Evolutionary conservation across 2,329 filamentous ascomycete genomes (phyloP).

Genomic region (Fusarium pseudonygamai): DNA sequence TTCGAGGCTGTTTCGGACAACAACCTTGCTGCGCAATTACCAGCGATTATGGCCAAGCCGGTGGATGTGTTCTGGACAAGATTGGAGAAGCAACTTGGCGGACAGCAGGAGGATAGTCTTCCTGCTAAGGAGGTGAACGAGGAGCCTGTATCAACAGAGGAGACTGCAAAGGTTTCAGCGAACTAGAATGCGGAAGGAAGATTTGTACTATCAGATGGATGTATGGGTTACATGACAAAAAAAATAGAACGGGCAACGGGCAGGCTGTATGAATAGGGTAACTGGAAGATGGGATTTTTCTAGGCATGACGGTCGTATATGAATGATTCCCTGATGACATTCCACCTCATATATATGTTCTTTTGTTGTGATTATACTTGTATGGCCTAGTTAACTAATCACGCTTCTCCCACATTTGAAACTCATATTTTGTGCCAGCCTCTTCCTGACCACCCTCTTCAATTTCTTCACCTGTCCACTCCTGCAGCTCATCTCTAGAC

Average conservation of each 20-base stretch:
- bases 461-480: conserved; percentile 73
- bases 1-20: conserved; percentile 62
- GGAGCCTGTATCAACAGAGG: conserved; percentile 12
- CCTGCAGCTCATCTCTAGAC: conserved; percentile 62
- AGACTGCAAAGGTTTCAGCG: conserved; percentile 33
- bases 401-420: conserved; percentile 76
- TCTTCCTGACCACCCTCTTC: conserved; percentile 68
- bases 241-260: conserved; percentile 16
- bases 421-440: conserved; percentile 72
- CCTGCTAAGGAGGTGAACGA: conserved; percentile 32
- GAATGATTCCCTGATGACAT: conserved; percentile 35
- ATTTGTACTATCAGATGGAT: conserved; percentile 41
- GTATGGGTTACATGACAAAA: conserved; percentile 12
- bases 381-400: not conserved
- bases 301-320: conserved; percentile 26
- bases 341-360: conserved; percentile 17
- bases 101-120: conserved; percentile 40
- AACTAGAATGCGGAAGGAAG: conserved; percentile 16
- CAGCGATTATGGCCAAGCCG: conserved; percentile 49
- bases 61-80: conserved; percentile 57
- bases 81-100: conserved; percentile 52
- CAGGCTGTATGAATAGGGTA: conserved; percentile 37
- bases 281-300: not conserved
- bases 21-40: conserved; percentile 45
- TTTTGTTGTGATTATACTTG: not conserved